Evolutionary conservation across 2,329 filamentous ascomycete species (phyloP).

Genomic region (Calonectria crousiana): DNA sequence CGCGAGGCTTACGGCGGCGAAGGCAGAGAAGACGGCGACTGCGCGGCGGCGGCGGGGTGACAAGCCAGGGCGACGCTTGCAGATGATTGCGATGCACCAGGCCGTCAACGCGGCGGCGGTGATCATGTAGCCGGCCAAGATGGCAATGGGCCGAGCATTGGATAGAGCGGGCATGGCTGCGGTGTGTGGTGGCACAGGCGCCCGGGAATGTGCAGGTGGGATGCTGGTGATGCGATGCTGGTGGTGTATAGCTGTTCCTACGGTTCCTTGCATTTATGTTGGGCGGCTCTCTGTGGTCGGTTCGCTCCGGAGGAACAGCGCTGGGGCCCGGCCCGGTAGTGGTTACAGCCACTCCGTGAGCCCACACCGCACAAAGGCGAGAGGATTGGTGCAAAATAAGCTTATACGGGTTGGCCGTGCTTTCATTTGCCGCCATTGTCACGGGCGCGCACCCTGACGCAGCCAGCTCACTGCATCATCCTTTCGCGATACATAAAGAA

Average conservation of each 20-base stretch:
- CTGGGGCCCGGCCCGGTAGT: not conserved
- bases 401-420: not conserved
- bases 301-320: not conserved
- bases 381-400: conserved; percentile 5
- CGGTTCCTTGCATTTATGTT: not conserved
- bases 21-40: conserved; percentile 33
- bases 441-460: not conserved
- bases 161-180: conserved; percentile 14
- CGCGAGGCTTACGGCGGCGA: conserved; percentile 40
- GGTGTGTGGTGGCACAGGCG: not conserved
- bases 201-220: not conserved
- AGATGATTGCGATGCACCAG: conserved; percentile 31
- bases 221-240: not conserved
- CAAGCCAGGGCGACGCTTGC: not conserved
- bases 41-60: conserved; percentile 8
- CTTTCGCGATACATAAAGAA: too few species aligned
- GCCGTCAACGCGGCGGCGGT: conserved; percentile 32
- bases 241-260: not conserved
- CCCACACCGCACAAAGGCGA: not conserved
- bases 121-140: conserved; percentile 38
- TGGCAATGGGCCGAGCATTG: conserved; percentile 36
- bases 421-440: not conserved
- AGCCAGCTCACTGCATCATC: not conserved
- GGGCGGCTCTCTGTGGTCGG: not conserved
- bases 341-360: not conserved